Conservation (phyloP, 345 rosid species). For the Brassica napus region DNA sequence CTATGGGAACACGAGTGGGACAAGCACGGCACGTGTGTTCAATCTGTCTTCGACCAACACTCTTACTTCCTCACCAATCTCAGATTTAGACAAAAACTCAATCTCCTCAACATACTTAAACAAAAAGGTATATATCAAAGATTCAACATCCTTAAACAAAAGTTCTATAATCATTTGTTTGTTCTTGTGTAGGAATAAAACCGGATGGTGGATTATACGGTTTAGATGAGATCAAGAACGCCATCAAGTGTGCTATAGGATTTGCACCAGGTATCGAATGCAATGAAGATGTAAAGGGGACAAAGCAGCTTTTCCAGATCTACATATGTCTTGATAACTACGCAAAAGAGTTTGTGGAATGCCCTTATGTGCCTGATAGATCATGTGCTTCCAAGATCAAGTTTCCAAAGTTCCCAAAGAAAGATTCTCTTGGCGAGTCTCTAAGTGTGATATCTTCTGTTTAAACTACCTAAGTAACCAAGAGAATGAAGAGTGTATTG, state of each 20-base stretch:
- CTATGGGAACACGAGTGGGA: conserved; percentile 88
- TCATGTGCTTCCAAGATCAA: conserved; percentile 59
- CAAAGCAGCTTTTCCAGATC: conserved; percentile 67
- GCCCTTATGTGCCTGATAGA: conserved; percentile 52
- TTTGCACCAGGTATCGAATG: conserved; percentile 65
- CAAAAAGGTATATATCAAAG: conserved; percentile 41
- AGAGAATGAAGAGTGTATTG: neutral
- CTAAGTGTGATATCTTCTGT: conserved; percentile 18
- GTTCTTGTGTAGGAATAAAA: conserved; percentile 49
- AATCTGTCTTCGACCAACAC: conserved; percentile 66
- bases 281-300: conserved; percentile 52
- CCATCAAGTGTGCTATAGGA: conserved; percentile 51
- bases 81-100: conserved; percentile 45
- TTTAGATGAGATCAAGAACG: conserved; percentile 51
- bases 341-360: conserved; percentile 60
- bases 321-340: conserved; percentile 67
- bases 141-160: neutral
- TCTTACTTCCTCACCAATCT: conserved; percentile 68
- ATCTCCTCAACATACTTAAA: conserved; percentile 57
- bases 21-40: conserved; percentile 85
- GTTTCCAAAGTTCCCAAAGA: conserved; percentile 53
- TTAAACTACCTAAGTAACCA: conserved; percentile 17
- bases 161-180: neutral
- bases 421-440: neutral
- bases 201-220: conserved; percentile 60